phyloP scores from a whole-genome alignment of 2,329 filamentous ascomycete species.

The Thielaviopsis euricoi region DNA sequence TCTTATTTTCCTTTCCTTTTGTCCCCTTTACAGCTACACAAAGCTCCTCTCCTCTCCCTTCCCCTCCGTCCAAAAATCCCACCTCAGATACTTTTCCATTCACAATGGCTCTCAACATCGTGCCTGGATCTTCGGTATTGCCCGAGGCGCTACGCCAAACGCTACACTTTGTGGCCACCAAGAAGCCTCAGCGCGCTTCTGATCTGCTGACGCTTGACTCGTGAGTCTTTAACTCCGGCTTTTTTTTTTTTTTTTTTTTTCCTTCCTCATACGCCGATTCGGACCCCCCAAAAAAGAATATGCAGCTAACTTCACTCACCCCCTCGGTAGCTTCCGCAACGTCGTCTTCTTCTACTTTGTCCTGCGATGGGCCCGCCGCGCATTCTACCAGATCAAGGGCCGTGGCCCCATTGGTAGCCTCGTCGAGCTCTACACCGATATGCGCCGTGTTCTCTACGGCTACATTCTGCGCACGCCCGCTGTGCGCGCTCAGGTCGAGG shows the following conservation, averaged over 20 bases:
- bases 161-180: constrained; percentile 6
- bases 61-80: no score
- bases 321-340: constrained; percentile 53
- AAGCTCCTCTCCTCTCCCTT: no score
- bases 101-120: constrained; percentile 1
- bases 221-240: constrained; percentile 4
- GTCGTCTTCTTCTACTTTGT: constrained; percentile 80
- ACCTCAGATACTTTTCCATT: not conserved
- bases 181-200: constrained; percentile 4
- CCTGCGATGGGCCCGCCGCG: constrained; percentile 63
- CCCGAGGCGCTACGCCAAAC: constrained; percentile 6
- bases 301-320: not conserved
- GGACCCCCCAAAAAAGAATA: no score
- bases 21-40: not conserved
- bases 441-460: constrained; percentile 62
- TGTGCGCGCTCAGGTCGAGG: constrained; percentile 69
- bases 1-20: not conserved
- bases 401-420: constrained; percentile 72
- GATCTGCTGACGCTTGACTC: constrained; percentile 8
- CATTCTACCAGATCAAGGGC: constrained; percentile 71
- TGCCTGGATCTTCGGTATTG: not conserved
- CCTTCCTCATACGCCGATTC: not conserved
- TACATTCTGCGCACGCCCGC: constrained; percentile 76
- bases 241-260: not conserved
- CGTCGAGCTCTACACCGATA: constrained; percentile 53